phyloP scores from a whole-genome alignment of 1,139 yeast genomes.

The Arxiozyma bovina region DNA sequence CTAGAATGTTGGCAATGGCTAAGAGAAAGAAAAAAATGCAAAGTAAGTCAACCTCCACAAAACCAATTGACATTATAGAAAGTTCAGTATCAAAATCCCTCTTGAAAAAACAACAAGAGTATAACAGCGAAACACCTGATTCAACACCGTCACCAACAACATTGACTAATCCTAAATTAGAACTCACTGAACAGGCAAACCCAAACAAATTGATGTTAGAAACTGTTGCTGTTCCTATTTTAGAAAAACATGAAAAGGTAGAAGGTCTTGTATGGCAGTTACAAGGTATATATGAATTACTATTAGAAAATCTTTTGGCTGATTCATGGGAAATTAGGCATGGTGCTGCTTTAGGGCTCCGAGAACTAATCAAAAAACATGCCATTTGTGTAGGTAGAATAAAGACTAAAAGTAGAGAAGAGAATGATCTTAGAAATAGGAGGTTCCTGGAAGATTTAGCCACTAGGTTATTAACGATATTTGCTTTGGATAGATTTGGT shows the following conservation, averaged over 20 bases:
- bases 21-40: constrained; percentile 80
- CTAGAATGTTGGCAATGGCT: constrained; percentile 89
- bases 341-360: constrained; percentile 87
- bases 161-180: constrained; percentile 24
- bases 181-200: constrained; percentile 72
- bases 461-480: constrained; percentile 74
- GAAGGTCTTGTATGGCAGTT: constrained; percentile 88
- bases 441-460: constrained; percentile 81
- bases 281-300: constrained; percentile 88
- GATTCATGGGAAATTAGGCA: constrained; percentile 94
- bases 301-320: constrained; percentile 71
- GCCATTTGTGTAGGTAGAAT: constrained; percentile 84
- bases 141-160: constrained; percentile 14
- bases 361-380: constrained; percentile 79
- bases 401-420: constrained; percentile 48
- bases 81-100: constrained; percentile 62
- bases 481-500: constrained; percentile 91
- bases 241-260: constrained; percentile 67
- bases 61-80: constrained; percentile 69
- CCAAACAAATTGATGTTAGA: constrained; percentile 80
- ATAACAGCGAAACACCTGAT: constrained; percentile 1
- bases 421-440: constrained; percentile 58
- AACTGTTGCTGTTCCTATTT: constrained; percentile 60
- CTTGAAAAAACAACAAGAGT: constrained; percentile 11
- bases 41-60: constrained; percentile 51